These are phyloP conservation scores for Plasmodium fragile DNA, from an alignment of 169 alveolate species.

Conservation along the genomic window DNA sequence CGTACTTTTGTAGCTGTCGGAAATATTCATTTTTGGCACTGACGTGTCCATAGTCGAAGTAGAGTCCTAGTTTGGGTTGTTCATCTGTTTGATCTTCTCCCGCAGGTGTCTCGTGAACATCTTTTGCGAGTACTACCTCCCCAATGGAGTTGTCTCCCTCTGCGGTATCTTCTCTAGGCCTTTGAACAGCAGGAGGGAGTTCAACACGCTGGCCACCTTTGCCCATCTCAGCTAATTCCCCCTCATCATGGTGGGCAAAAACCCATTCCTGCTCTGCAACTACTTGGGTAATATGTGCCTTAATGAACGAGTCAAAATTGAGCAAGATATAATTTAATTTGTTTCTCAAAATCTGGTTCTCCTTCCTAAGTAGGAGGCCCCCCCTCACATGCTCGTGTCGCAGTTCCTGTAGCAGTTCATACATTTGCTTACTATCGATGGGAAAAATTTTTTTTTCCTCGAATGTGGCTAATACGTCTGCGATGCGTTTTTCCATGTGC, in stretches of 20 bases:
- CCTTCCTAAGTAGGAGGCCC: slow-evolving; percentile 28
- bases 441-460: slow-evolving; percentile 13
- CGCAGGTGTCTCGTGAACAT: neutral
- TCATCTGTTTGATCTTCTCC: neutral
- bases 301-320: slow-evolving; percentile 44
- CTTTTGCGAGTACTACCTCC: neutral
- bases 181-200: neutral
- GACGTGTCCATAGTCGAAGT: slow-evolving; percentile 49
- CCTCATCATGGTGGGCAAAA: neutral
- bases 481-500: neutral
- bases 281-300: slow-evolving; percentile 13
- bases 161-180: neutral
- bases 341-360: slow-evolving; percentile 47
- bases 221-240: neutral
- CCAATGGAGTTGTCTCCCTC: slow-evolving; percentile 1
- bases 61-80: slow-evolving; percentile 7
- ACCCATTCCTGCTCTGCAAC: neutral
- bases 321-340: slow-evolving; percentile 65
- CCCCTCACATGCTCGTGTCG: slow-evolving; percentile 20
- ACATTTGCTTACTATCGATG: slow-evolving; percentile 13
- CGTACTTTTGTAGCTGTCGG: slow-evolving; percentile 51
- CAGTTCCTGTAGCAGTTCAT: slow-evolving; percentile 6
- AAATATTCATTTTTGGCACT: slow-evolving; percentile 58
- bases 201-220: neutral
- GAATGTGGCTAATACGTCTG: neutral